These are phyloP conservation scores for Vachellia collinsii DNA, from an alignment of 306 rosid species.

Conservation along the genomic window DNA sequence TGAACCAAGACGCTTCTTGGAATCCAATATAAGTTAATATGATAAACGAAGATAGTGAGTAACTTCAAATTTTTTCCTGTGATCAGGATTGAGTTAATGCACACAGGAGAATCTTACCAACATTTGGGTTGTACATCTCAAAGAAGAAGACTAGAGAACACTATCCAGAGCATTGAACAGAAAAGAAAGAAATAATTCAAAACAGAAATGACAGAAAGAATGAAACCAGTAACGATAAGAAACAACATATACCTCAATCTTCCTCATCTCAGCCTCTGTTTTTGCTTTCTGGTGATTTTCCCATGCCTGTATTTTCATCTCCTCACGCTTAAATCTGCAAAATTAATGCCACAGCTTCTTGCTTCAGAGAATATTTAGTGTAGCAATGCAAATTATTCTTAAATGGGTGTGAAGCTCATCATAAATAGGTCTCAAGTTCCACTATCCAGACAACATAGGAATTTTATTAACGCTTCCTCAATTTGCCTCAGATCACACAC, in stretches of 20 bases:
- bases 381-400: conserved; percentile 28
- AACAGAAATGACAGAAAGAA: conserved; percentile 34
- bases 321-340: conserved; percentile 94
- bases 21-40: neutral
- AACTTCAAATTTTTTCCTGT: neutral
- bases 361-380: conserved; percentile 38
- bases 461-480: conserved; percentile 17
- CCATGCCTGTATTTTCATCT: conserved; percentile 96
- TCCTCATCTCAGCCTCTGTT: conserved; percentile 95
- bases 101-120: conserved; percentile 5
- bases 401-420: conserved; percentile 29
- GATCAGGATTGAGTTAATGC: neutral
- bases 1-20: conserved; percentile 1
- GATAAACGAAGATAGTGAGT: neutral
- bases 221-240: conserved; percentile 16
- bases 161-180: conserved; percentile 3
- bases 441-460: conserved; percentile 8
- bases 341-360: conserved; percentile 33
- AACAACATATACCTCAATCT: conserved; percentile 67
- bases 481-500: neutral
- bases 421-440: conserved; percentile 14
- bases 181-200: conserved; percentile 14
- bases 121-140: neutral
- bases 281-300: conserved; percentile 96
- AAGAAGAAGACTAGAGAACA: conserved; percentile 2